phyloP scores from a whole-genome alignment of 257 asterid species.

The Coffea canephora region DNA sequence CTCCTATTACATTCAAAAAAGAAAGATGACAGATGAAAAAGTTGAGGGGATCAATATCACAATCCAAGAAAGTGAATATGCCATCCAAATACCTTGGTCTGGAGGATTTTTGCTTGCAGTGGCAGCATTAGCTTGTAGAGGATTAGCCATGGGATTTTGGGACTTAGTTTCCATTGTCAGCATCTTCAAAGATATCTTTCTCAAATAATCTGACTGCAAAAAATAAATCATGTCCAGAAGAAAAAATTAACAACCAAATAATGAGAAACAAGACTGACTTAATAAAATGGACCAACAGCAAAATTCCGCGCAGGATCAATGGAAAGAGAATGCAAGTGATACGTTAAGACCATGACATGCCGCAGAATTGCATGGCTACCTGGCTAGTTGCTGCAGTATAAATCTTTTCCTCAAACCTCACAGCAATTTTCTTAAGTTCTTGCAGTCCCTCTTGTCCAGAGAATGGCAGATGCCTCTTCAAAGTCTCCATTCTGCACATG shows the following conservation, averaged over 20 bases:
- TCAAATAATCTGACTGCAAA: slow-evolving; percentile 47
- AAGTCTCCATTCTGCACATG: slow-evolving; percentile 70
- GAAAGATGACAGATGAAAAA: too few species aligned
- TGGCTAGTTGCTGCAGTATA: slow-evolving; percentile 76
- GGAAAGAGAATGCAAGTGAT: too few species aligned
- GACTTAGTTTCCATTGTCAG: slow-evolving; percentile 77
- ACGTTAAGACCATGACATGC: too few species aligned
- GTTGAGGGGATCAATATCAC: too few species aligned
- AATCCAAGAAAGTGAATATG: too few species aligned
- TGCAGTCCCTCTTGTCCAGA: slow-evolving; percentile 76
- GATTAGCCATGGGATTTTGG: slow-evolving; percentile 50
- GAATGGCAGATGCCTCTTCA: slow-evolving; percentile 87
- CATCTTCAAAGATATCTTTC: slow-evolving; percentile 87
- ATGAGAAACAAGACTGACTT: too few species aligned
- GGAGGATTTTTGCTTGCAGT: slow-evolving; percentile 53
- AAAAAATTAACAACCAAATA: too few species aligned
- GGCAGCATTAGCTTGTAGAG: slow-evolving; percentile 50
- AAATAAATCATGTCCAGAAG: too few species aligned
- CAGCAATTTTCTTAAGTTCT: slow-evolving; percentile 81
- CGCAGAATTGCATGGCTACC: slow-evolving; percentile 24
- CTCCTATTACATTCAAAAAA: too few species aligned
- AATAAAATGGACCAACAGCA: too few species aligned
- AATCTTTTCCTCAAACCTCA: slow-evolving; percentile 19
- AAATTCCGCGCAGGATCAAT: too few species aligned
- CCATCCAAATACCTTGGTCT: not conserved